Base-by-base conservation (phyloP, 2,329 filamentous ascomycete genomes). In the Ceratocystiopsis sp. region DNA sequence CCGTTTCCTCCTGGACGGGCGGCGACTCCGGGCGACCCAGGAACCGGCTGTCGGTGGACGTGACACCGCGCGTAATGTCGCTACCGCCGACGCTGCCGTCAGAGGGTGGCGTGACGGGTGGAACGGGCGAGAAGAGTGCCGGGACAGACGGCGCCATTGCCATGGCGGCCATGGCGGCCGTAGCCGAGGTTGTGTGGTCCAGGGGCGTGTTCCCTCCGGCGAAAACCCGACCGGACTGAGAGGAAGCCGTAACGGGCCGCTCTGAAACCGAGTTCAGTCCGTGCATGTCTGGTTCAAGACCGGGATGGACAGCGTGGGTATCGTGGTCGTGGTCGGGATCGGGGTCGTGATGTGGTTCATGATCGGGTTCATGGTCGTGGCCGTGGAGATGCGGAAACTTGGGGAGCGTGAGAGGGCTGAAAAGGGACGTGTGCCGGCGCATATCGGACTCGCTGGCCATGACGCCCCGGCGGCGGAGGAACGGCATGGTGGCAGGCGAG, bases 391-490 rank as follows among this genome's bases (percentile, higher is more conserved):
- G 25, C 6, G 25, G 25, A 29, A 29, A 29, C 38, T 54, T 52
- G 36, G 49, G 42, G 36, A 45, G 47, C 32, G 51, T 45, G 40
- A 57, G 48, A 37, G 59, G 54, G 45, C 60, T 51, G 39, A 62
- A 46, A 18, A 50, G 42, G 39, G 48, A 44, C 46, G 63, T 66
- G 52, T 70, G 69, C 42, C 68, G 68, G 56, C 69, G 68, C 62
- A 71, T 72, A 50, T 75, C 70, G 48, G 63, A 65, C 56, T 76
- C 71, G 64, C 68, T 73, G 61, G 66, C 69, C 64, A 67, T 62
- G 53, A 68, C 71, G 62, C 69, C 71, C 57, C 70, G 71, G 59
- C 71, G 71, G 61, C 72, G 72, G 61, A 75, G 63, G 52, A 76
- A 73, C 54, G 72, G 70, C 72, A 76, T 76, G 54, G 50, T 60